A percentile compares a stretch with the other conserved stretches of the same genome.
These are phyloP conservation scores for Penicillium mononematosum DNA, from an alignment of 495 filamentous ascomycete species.

Conservation along the genomic window DNA sequence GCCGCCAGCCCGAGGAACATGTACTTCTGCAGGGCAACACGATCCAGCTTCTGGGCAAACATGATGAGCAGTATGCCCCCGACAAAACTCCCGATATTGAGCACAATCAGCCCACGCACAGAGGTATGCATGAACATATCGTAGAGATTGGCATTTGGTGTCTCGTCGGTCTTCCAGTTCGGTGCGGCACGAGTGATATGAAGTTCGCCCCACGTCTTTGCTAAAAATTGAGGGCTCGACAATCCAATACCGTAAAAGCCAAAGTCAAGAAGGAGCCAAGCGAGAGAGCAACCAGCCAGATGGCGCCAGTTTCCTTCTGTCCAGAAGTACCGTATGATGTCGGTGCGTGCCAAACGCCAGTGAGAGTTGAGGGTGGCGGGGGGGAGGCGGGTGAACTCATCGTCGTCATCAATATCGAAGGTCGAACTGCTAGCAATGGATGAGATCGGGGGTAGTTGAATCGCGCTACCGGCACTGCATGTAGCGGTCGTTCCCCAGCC, in stretches of 20 bases:
- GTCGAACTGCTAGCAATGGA: conserved; percentile 31
- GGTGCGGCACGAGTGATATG: conserved; percentile 32
- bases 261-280: conserved; percentile 56
- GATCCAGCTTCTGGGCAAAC: conserved; percentile 46
- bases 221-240: conserved; percentile 43
- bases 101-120: conserved; percentile 39
- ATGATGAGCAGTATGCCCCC: conserved; percentile 47
- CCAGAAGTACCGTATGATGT: conserved; percentile 50
- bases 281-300: conserved; percentile 47
- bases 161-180: conserved; percentile 39
- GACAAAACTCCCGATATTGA: conserved; percentile 47
- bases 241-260: conserved; percentile 58
- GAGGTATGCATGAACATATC: conserved; percentile 43
- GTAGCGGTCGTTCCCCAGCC: conserved; percentile 12
- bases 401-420: conserved; percentile 22
- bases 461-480: conserved; percentile 15
- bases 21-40: conserved; percentile 48
- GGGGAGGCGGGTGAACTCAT: conserved; percentile 24
- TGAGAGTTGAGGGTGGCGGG: conserved; percentile 44
- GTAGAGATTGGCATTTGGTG: conserved; percentile 35
- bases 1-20: conserved; percentile 47
- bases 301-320: conserved; percentile 53
- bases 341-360: conserved; percentile 42
- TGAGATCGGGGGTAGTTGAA: conserved; percentile 24
- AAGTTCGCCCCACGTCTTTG: conserved; percentile 45